Evolutionary conservation across 768 basidiomycete species (phyloP), one percentile per base, ranked within the genome.

Genomic region (Infundibulicybe gibba): DNA sequence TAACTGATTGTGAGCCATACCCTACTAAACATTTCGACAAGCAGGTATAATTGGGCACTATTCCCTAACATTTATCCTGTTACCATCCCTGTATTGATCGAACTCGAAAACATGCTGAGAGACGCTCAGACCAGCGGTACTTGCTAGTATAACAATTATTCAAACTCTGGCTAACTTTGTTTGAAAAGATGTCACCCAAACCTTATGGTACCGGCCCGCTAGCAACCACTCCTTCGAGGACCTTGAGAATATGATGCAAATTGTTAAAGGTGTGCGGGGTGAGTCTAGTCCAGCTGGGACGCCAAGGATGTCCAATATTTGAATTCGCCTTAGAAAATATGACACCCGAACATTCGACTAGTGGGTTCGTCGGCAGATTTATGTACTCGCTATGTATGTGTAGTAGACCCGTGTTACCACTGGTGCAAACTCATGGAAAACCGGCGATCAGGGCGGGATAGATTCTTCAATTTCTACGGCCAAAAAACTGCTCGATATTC

Each of bases 361-460:
- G 34, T 17, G 41, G 47, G 47, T 48, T 40, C 15, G 38, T 48
- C 5, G 47, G 47, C 38, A 38, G n/a, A 35, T 34, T 34, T 15
- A 34, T 34, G 33, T 10, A 34, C 33, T 10, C 10, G 15, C 15
- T 34, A 48, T 48, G 47, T 48, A 32, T 2, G 20, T 48, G 34
- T 37, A 42, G 2, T 20, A 35, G 41, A 30, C 14, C 33, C 39
- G 8, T 44, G 19, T 11, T 6, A 16, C 19, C 13, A 4, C 21
- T 30, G 43, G 17, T 33, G 13, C 19, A 16, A 10, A 17, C 5
- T 9, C 6, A 10, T 16, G 32, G 5, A 6, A 4, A 6, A 17
- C 6, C 8, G 15, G 10, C 33, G 14, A 17, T 6, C 11, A 49
- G 48, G 32, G 30, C 15, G 14, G 20, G 21, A 41, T 34, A 42